Evolutionary conservation across 1,139 yeast genomes (phyloP).

Genomic region (Geotrichum siamense): DNA sequence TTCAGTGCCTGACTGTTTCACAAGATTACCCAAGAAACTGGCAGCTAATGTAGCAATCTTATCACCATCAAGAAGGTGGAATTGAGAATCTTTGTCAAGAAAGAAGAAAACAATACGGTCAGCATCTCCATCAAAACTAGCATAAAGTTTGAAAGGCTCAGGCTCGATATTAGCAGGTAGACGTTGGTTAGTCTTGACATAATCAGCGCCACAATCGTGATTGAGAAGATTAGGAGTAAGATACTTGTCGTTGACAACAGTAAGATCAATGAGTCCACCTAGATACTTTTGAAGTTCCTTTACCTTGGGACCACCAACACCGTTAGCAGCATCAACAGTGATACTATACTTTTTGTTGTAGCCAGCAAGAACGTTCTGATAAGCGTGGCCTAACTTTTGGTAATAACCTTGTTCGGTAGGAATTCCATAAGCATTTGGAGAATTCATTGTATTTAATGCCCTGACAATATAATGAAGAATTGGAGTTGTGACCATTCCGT

Average conservation of each 20-base stretch:
- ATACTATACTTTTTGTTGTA: conserved; percentile 34
- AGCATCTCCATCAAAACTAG: conserved; percentile 96
- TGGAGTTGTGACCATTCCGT: conserved; percentile 82
- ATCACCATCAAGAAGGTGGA: conserved; percentile 85
- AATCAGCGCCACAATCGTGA: conserved; percentile 89
- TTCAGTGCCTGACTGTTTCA: conserved; percentile 35
- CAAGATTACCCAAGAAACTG: conserved; percentile 50
- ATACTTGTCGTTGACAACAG: conserved; percentile 55
- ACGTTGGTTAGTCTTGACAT: conserved; percentile 78
- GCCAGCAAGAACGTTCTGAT: conserved; percentile 36
- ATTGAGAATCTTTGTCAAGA: conserved; percentile 42
- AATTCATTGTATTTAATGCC: conserved; percentile 49
- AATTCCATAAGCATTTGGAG: conserved; percentile 47
- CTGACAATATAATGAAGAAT: conserved; percentile 86
- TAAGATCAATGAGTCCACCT: conserved; percentile 37
- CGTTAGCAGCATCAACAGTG: conserved; percentile 85
- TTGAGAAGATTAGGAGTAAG: conserved; percentile 55
- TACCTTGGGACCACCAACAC: conserved; percentile 85
- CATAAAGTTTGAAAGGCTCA: conserved; percentile 45
- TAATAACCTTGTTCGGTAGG: conserved; percentile 68
- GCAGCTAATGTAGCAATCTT: conserved; percentile 85
- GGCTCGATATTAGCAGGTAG: conserved; percentile 56
- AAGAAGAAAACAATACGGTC: conserved; percentile 88
- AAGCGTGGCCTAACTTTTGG: conserved; percentile 49
- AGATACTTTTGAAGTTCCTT: conserved; percentile 41